These are phyloP conservation scores for Stagonosporopsis chrysanthemi DNA, from an alignment of 2,329 filamentous ascomycete species.

Conservation along the genomic window DNA sequence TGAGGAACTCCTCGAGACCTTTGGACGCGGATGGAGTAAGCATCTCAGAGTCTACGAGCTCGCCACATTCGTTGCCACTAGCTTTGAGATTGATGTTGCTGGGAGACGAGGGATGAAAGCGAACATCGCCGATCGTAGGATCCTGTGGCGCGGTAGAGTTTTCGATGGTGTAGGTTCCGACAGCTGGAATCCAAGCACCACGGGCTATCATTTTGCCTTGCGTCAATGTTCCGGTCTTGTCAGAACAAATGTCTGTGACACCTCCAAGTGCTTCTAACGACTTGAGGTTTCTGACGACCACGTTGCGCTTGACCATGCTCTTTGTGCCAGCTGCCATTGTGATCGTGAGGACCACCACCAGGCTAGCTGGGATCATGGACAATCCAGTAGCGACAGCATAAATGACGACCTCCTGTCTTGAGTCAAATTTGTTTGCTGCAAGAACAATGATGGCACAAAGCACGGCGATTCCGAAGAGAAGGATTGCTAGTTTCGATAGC, in stretches of 20 bases:
- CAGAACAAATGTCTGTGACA: conserved; percentile 48
- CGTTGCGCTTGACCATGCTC: conserved; percentile 47
- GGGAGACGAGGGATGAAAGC: conserved; percentile 33
- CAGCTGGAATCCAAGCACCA: conserved; percentile 48
- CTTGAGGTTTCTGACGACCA: conserved; percentile 46
- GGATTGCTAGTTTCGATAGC: conserved; percentile 44
- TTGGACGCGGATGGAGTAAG: conserved; percentile 15
- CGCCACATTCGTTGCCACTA: conserved; percentile 15
- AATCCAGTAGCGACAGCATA: conserved; percentile 51
- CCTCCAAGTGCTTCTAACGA: conserved; percentile 48
- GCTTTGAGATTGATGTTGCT: conserved; percentile 34
- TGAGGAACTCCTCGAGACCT: conserved; percentile 44
- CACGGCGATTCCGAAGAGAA: conserved; percentile 48
- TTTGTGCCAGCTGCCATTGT: conserved; percentile 51
- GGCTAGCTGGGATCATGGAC: conserved; percentile 49
- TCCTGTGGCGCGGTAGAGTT: conserved; percentile 45
- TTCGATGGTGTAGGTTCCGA: conserved; percentile 49
- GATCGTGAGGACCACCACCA: conserved; percentile 50
- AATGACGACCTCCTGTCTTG: conserved; percentile 50
- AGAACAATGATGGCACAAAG: conserved; percentile 51
- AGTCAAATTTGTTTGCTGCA: conserved; percentile 49
- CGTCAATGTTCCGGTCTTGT: conserved; percentile 49
- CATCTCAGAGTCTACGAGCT: conserved; percentile 22
- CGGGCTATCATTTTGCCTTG: conserved; percentile 54
- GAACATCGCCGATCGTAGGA: conserved; percentile 42